Conservation (phyloP, 2,329 filamentous ascomycete species). For the Paecilomyces formosus region DNA sequence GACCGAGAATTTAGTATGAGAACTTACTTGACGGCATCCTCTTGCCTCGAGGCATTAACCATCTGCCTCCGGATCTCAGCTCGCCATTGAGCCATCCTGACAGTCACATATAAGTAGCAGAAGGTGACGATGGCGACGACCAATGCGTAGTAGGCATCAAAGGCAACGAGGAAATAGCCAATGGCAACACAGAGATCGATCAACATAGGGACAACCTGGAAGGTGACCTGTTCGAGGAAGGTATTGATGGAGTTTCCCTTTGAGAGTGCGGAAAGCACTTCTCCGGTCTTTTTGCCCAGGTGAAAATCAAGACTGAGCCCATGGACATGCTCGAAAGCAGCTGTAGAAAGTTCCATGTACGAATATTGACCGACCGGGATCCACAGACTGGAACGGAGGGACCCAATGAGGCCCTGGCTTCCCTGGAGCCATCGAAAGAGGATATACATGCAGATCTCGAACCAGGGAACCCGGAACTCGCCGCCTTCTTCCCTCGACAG, state of each 20-base stretch:
- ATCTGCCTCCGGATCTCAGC: slow-evolving; percentile 86
- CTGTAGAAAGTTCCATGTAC: slow-evolving; percentile 86
- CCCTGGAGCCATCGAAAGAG: slow-evolving; percentile 77
- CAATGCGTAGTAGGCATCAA: slow-evolving; percentile 84
- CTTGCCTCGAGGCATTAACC: slow-evolving; percentile 89
- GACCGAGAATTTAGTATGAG: not conserved
- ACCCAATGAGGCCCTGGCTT: slow-evolving; percentile 77
- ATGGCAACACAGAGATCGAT: slow-evolving; percentile 83
- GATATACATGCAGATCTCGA: slow-evolving; percentile 68
- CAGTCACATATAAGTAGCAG: slow-evolving; percentile 92
- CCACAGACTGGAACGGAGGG: slow-evolving; percentile 77
- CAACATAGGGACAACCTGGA: slow-evolving; percentile 91
- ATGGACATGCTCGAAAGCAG: slow-evolving; percentile 96
- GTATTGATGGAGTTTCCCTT: slow-evolving; percentile 95
- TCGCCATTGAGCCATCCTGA: slow-evolving; percentile 89
- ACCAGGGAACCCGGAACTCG: slow-evolving; percentile 58
- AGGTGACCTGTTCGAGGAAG: slow-evolving; percentile 93
- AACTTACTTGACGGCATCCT: slow-evolving; percentile 82
- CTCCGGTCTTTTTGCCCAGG: slow-evolving; percentile 89
- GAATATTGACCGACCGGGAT: slow-evolving; percentile 96
- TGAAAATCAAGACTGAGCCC: slow-evolving; percentile 93
- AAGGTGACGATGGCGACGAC: slow-evolving; percentile 88
- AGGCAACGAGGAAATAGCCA: slow-evolving; percentile 66
- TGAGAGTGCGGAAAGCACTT: slow-evolving; percentile 89
- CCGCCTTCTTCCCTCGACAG: slow-evolving; percentile 54